Conservation (phyloP, 805 yeast genomes). For the Lipomyces spencermartinsiae region DNA sequence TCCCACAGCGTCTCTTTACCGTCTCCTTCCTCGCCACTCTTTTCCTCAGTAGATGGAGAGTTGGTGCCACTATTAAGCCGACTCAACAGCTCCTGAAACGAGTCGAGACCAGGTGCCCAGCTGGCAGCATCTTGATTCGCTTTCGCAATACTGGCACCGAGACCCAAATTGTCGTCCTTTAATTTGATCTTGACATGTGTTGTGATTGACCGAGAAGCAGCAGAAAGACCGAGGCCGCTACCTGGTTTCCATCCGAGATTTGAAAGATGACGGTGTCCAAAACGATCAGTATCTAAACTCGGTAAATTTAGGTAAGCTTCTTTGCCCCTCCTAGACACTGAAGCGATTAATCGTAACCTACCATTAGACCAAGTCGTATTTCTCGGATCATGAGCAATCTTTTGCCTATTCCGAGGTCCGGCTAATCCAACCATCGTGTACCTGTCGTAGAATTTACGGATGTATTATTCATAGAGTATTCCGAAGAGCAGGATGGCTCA, state of each 20-base stretch:
- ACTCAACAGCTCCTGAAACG: conserved; percentile 88
- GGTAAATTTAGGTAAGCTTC: neutral
- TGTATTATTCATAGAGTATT: neutral
- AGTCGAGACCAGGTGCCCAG: conserved; percentile 90
- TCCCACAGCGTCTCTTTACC: conserved; percentile 53
- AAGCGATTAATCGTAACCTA: conserved; percentile 23
- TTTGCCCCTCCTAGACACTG: neutral
- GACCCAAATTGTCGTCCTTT: conserved; percentile 82
- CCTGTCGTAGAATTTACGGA: neutral
- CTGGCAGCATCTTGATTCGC: conserved; percentile 68
- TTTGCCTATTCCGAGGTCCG: conserved; percentile 77
- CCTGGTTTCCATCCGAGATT: conserved; percentile 95
- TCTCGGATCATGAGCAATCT: conserved; percentile 91
- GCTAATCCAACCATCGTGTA: conserved; percentile 48
- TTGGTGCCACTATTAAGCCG: conserved; percentile 73
- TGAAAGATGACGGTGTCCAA: conserved; percentile 85
- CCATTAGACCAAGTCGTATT: conserved; percentile 93
- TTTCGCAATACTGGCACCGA: conserved; percentile 68
- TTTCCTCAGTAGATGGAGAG: neutral
- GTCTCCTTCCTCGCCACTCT: conserved; percentile 51
- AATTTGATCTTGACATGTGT: conserved; percentile 82
- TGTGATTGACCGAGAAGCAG: conserved; percentile 61
- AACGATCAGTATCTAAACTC: conserved; percentile 60
- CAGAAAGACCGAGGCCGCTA: conserved; percentile 72
- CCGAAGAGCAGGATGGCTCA: neutral